Conservation (phyloP, 1,139 yeast species). For the Diutina neorugosa region DNA sequence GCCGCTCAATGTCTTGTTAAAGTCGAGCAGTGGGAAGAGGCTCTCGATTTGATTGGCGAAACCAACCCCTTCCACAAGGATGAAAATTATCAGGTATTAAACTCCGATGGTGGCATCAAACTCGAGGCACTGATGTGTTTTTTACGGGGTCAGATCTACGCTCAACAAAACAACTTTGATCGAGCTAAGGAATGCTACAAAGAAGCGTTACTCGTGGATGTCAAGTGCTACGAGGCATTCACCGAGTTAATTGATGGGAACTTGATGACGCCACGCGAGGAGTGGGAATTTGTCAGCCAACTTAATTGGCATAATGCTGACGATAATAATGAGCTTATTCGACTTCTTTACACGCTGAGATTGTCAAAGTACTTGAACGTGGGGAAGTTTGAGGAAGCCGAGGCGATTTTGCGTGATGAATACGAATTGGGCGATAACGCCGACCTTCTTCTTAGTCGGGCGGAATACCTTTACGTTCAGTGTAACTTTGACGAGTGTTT, state of each 20-base stretch:
- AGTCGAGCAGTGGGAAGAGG: constrained; percentile 78
- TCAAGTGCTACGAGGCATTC: constrained; percentile 89
- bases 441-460: constrained; percentile 58
- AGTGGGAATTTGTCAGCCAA: constrained; percentile 65
- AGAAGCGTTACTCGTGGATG: constrained; percentile 81
- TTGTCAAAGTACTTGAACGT: constrained; percentile 64
- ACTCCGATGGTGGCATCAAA: constrained; percentile 47
- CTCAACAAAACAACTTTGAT: constrained; percentile 76
- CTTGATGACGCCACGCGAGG: constrained; percentile 73
- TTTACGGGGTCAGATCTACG: constrained; percentile 72
- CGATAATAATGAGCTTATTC: constrained; percentile 71
- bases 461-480: constrained; percentile 64
- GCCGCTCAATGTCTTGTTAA: constrained; percentile 68
- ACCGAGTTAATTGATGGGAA: constrained; percentile 65
- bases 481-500: constrained; percentile 74
- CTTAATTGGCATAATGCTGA: constrained; percentile 68
- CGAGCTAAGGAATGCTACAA: constrained; percentile 79
- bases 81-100: constrained; percentile 26
- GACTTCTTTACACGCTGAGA: constrained; percentile 61
- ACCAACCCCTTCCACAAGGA: constrained; percentile 53
- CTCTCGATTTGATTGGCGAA: constrained; percentile 78
- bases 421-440: constrained; percentile 57
- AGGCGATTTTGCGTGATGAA: constrained; percentile 52
- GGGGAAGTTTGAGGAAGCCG: constrained; percentile 53
- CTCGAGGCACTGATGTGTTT: constrained; percentile 82